Evolutionary conservation across 2,329 filamentous ascomycete species (phyloP), one percentile per base, ranked within the genome.

Genomic region (Fusarium humuli): DNA sequence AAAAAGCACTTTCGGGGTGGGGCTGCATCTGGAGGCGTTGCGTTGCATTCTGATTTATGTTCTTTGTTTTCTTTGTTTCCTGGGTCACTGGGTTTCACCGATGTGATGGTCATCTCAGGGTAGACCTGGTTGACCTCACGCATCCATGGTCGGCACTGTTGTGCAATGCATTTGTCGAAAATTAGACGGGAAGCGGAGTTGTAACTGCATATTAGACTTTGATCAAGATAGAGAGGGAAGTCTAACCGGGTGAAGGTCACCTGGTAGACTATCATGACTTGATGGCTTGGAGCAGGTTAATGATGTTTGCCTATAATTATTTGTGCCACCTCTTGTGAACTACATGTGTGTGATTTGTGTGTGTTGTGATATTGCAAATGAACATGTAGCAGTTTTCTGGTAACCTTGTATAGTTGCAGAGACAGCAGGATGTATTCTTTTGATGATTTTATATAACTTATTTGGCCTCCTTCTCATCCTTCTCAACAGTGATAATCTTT

Each of bases 401-500:
- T 16, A 18, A 40, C 32, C 6, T 1, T 27, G 3, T 6, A 27
- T 18, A 2, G 7, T 8, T 12, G 22, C 18, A 55, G 16, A 32
- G 14, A 29, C 7, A 5, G 10, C 16, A 20, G 20, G 5, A 27
- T 12, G 16, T 20, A 25, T 30, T 25, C 13, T 7, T 29, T 22
- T 11, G 41, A 5, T 16, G 18, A 20, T 18, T 20, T 32, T 30
- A 20, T 16, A 12, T 14, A 16, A 12, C 20, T 65, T 12, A 69
- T 27, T 47, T 65, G 11, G 18, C 23, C 27, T 67, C 57, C 18
- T 65, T 69, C n/a, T 72, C 67, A 41, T 70, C 56, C 61, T 69
- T 80, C 20, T 92, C 90, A 30, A 93, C 85, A 14, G 85, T 76
- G 41, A 84, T 86, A 61, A 95, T 86, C 71, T 83, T 88, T 10